Base-by-base conservation (phyloP, 495 filamentous ascomycete species). In the Aspergillus sclerotioniger region DNA sequence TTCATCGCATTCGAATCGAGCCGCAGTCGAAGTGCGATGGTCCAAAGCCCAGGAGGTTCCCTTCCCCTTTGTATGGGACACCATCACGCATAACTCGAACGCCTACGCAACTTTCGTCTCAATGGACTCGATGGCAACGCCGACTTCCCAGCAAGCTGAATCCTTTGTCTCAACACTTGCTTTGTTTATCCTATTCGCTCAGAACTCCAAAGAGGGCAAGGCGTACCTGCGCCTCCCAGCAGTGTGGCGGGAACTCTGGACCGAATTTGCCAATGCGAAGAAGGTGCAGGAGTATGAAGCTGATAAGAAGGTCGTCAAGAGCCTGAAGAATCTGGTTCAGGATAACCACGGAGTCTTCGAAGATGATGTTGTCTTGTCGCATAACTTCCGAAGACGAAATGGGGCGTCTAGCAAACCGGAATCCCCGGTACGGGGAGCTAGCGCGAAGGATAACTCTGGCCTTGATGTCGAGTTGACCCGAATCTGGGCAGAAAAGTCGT, bases 241-340 rank as follows among this genome's bases (percentile, higher is more conserved):
- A 0, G 76, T 83, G 5, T 97, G 91, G 89, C 84, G 92, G 65
- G 90, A 93, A 48, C 74, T 97, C 12, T 98, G 90, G 87, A 78
- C 81, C 1, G 92, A 97, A 63, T 80, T 96, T 54, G 80, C 85
- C 1, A 82, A 82, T 33, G 67, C 79, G 32, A 90, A 84, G 64
- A 90, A 90, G 71, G 77, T 79, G 33, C 84, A 87, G 62, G 75
- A 80, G 13, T 86, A 93, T 67, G 81, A 83, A 29, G 65, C 71
- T 13, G 92, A 98, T 65, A 86, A 90, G 46, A 63, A 75, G 17
- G 74, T 76, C 2, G 71, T 97, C 8, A 74, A 67, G 54, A 51
- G 65, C 9, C 47, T 79, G 76, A 90, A 69, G 59, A 82, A 45
- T 8, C 33, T 76, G 13, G 62, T 78, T 6, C 61, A 81, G 67